Base-by-base conservation (phyloP, 139 green algal genomes). In the Ostreobium quekettii region DNA sequence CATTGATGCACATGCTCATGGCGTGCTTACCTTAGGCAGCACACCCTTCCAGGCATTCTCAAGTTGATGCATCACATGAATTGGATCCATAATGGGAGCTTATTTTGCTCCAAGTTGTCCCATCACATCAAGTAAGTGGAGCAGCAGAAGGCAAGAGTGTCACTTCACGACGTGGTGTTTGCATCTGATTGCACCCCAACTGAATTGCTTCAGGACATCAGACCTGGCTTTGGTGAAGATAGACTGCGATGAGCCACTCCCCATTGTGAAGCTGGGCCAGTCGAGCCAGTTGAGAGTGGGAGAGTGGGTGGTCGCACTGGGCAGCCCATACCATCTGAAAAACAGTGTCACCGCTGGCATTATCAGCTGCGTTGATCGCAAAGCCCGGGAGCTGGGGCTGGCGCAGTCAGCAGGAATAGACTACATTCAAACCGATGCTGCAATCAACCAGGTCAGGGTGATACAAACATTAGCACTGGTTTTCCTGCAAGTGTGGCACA, bases 281-380 rank as follows among this genome's bases (percentile, higher is more conserved):
- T 81, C 67, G 4, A 36, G 60, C 1, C 28, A 60, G 7, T 75
- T 93, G 66, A 64, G 80, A 8, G 81, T 83, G 24, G 87, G 87
- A 4, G 84, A 90, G 71, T 93, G 84, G 84, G 82, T 93, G 26
- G 71, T 92, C 31, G 86, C 87, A 4, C 78, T 93, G 64, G 87
- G 87, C 58, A 81, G 60, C 59, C 87, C 87, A 3, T 78, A 91
- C 62, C 78, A 87, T 71, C 75, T 93, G 46, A 76, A 81, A 35
- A 88, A 91, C 73, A 85, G 47, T 53, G 85, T 91, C 7, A 90
- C 86, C 1, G 83, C 84, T 0, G 84, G 86, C 57, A 88, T 91
- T 63, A 71, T 91, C 22, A 77, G 59, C 33, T 88, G 82, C 59
- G 82, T 91, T 24, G 84, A 89, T 64, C 75, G 87, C 28, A 86